These are phyloP conservation scores for Discostella stelligera DNA, from an alignment of 352 stramenopile genomes.

Conservation along the genomic window DNA sequence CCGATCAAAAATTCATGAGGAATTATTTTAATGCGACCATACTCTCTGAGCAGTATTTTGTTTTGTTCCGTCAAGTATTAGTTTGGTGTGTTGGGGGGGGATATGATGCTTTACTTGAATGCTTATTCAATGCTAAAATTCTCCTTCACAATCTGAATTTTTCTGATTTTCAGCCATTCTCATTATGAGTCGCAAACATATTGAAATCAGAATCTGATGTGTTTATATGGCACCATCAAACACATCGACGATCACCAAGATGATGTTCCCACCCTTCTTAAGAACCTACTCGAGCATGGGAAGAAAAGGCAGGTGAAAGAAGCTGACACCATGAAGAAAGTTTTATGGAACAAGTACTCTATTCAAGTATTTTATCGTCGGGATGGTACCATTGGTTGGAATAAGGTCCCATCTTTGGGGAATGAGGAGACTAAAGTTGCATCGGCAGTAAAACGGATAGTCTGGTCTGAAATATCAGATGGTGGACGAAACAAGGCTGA, in stretches of 20 bases:
- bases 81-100: background rate
- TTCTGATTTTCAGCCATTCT: no score
- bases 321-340: constrained; percentile 29
- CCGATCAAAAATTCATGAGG: constrained; percentile 11
- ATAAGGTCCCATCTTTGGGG: background rate
- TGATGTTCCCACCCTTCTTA: constrained; percentile 2
- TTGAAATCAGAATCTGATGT: no score
- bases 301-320: constrained; percentile 10
- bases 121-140: no score
- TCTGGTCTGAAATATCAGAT: constrained; percentile 14
- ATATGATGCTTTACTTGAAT: no score
- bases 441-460: constrained; percentile 6
- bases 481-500: background rate
- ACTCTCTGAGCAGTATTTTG: constrained; percentile 40
- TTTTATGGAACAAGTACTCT: constrained; percentile 17
- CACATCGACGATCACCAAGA: background rate
- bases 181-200: no score
- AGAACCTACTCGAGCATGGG: constrained; percentile 15
- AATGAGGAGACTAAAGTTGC: background rate
- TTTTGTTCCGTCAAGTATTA: background rate
- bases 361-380: constrained; percentile 26
- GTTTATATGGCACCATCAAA: background rate
- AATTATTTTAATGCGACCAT: constrained; percentile 41
- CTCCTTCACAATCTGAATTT: background rate
- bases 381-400: constrained; percentile 29